These are phyloP conservation scores for Schwanniomyces vanrijiae DNA, from an alignment of 805 yeast species.

Conservation along the genomic window DNA sequence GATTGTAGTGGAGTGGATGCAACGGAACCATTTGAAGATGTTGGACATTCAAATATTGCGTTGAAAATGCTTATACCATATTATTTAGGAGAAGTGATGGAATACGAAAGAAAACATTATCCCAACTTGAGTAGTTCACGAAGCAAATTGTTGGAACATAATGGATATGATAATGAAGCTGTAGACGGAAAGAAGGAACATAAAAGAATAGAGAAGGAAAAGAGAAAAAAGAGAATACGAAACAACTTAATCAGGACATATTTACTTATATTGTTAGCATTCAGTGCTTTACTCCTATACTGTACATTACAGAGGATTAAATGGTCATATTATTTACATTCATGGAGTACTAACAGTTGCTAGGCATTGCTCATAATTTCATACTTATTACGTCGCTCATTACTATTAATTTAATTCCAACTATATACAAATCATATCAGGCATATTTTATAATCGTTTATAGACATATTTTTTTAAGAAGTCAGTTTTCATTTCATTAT, in stretches of 20 bases:
- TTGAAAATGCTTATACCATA: constrained; percentile 29
- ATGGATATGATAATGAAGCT: background rate
- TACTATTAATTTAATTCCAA: background rate
- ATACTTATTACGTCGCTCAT: background rate
- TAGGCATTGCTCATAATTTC: background rate
- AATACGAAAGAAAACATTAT: constrained; percentile 15
- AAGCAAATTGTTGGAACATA: background rate
- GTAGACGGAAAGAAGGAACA: constrained; percentile 6
- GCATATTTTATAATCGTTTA: too few relatives aligned
- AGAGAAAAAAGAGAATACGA: constrained; percentile 7
- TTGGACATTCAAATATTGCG: constrained; percentile 37
- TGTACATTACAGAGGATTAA: constrained; percentile 19
- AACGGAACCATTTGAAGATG: constrained; percentile 62
- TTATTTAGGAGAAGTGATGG: constrained; percentile 25
- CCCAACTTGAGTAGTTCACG: constrained; percentile 8
- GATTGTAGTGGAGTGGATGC: constrained; percentile 82
- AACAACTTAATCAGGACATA: constrained; percentile 10
- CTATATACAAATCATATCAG: too few relatives aligned
- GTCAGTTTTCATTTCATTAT: too few relatives aligned
- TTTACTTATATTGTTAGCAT: constrained; percentile 12
- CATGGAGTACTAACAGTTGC: background rate
- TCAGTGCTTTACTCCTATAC: constrained; percentile 14
- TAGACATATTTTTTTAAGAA: too few relatives aligned
- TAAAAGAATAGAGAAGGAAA: background rate
- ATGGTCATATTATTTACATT: constrained; percentile 9